Conservation (phyloP, 257 asterid species). For the Echium plantagineum region DNA sequence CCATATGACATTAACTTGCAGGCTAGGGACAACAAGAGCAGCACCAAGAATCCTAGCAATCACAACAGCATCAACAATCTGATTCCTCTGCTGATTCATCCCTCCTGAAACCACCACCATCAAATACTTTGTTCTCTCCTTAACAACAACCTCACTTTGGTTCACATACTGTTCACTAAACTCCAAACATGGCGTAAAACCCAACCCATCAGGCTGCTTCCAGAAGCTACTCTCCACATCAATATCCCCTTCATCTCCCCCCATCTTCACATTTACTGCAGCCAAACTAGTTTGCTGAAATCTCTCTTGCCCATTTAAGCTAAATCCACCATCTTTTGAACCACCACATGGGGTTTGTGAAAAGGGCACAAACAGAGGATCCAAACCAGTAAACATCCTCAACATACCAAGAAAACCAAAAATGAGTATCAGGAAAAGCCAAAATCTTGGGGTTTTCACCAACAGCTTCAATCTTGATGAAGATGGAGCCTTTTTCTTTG, state of each 20-base stretch:
- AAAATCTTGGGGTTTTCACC: conserved; percentile 41
- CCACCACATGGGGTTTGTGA: conserved; percentile 41
- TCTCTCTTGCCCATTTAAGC: conserved; percentile 19
- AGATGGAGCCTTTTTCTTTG: conserved; percentile 30
- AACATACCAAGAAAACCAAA: conserved; percentile 50
- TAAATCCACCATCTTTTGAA: conserved; percentile 19
- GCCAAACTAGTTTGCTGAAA: conserved; percentile 8
- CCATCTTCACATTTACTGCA: not conserved
- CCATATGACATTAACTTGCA: conserved; percentile 97
- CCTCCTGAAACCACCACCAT: conserved; percentile 95
- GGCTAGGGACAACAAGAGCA: conserved; percentile 78
- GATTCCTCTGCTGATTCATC: conserved; percentile 94
- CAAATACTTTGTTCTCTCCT: conserved; percentile 57
- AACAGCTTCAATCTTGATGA: conserved; percentile 22
- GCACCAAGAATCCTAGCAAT: conserved; percentile 94
- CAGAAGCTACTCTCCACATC: conserved; percentile 43
- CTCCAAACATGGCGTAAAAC: conserved; percentile 76
- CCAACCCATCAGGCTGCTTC: conserved; percentile 91
- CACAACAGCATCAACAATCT: conserved; percentile 95
- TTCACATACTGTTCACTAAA: conserved; percentile 39
- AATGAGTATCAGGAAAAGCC: conserved; percentile 34
- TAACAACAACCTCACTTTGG: conserved; percentile 37
- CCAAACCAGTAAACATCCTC: conserved; percentile 40
- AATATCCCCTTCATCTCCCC: conserved; percentile 10
- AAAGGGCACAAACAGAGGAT: conserved; percentile 29